Evolutionary conservation across 2,329 filamentous ascomycete genomes (phyloP), one percentile per base, ranked within the genome.

Genomic region (Exophiala lecanii-corni): DNA sequence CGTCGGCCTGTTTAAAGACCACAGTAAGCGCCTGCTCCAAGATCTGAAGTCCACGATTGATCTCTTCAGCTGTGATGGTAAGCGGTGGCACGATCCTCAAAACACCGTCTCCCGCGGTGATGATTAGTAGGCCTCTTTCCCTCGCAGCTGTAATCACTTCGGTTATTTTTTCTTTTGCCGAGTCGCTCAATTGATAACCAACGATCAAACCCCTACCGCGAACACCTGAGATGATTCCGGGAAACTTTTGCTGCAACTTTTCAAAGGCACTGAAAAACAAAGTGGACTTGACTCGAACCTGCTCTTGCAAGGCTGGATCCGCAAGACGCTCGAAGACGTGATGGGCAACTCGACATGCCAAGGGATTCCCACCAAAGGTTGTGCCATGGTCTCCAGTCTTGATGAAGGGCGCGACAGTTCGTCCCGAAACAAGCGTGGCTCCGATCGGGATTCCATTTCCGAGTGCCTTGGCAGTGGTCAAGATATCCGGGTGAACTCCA

Each of bases 401-500:
- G 57, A 83, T 81, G 61, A 82, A 81, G 39, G 82, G 75, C 19
- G 79, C 81, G 1, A 94, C 86, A 17, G 61, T 60, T 53, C 74
- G 70, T 42, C 77, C 76, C 10, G 76, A 80, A 19, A 82, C 72
- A 39, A 83, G 77, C 3, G 84, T 86, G 5, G 92, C 92, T 38
- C 88, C 92, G 54, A 98, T 89, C 36, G 92, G 92, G 65, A 96
- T 91, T 4, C 92, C 92, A 60, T 98, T 98, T 12, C 92, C 92
- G 2, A 98, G 80, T 1, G 92, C 92, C 71, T 98, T 98, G 44
- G 92, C 92, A 0, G 86, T 91, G 10, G 91, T 96, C 51, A 98
- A 69, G 53, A 98, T 83, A 59, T 98, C 92, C 5, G 92, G 92
- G 62, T 98, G 92, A 2, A 89, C 88, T 15, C 51, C 59, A 17